Evolutionary conservation across 179 eudicot species (phyloP), one percentile per base, ranked within the genome.

Genomic region (Beta macrorhiza): DNA sequence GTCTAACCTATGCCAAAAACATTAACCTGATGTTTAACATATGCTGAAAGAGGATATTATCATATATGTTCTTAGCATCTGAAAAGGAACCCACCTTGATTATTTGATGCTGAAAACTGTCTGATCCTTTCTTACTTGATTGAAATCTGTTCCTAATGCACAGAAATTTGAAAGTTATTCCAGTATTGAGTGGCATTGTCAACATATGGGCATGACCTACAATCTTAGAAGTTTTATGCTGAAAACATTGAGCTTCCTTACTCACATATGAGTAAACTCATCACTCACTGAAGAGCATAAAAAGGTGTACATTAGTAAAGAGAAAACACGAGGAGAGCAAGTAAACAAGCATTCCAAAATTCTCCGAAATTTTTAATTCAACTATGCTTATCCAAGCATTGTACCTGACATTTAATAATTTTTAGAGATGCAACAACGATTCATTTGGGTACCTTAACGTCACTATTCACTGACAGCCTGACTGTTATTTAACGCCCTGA

Each of bases 1-100:
- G 85, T 80, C 93, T 88, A 85, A 88, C 89, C 90, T 87, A 86
- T 69, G 89, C 83, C 87, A 85, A 88, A 76, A 57, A 45, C 63
- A 29, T 55, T 58, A 79, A 76, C 58, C 53, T 22, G 61, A 78
- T 19, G 62, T 67, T 49, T 62, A 63, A 74, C 19, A 11, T 47
- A 13, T 49, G 56, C 37, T 13, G 63, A 78, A 82, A 29, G 25
- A 68, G 20, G 22, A 83, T 7, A 47, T 44, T 58, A 45, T 20
- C 61, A 37, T 61, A 59, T 56, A 67, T 11, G 67, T 17, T 63
- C 67, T 49, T 37, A 44, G 67, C 13, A 74, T n/a, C 42, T 15
- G 58, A 78, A 20, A 49, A 19, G 29, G 59, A 57, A 74, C 80
- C 53, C 83, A 84, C 95, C 91, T 74, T 84, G 67, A 42, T 69